Percentiles rank a stretch among this genome's conserved stretches.
Evolutionary conservation across 2,329 filamentous ascomycete genomes (phyloP).

Genomic region (Trichoderma oligosporum): DNA sequence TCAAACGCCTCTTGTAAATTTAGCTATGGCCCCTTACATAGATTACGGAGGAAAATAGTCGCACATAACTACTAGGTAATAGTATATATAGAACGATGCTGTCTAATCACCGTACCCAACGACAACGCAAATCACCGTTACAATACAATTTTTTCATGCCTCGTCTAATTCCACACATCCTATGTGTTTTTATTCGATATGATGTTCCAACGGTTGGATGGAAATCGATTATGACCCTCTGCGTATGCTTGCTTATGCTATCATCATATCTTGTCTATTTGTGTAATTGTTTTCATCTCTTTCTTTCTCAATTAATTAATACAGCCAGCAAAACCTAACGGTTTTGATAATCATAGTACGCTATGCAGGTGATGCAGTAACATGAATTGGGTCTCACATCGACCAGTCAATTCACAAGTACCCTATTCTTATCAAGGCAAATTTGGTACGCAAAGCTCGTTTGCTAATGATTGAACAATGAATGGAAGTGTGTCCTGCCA

Average conservation of each 20-base stretch:
- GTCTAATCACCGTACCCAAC: not conserved
- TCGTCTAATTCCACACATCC: no score
- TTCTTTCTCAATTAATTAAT: not conserved
- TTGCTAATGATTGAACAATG: constrained; percentile 14
- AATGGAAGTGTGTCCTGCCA: constrained; percentile 15
- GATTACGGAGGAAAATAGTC: no score
- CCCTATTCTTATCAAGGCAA: constrained; percentile 4
- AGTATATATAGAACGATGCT: not conserved
- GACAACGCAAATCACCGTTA: not conserved
- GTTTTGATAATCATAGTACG: not conserved
- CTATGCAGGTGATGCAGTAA: not conserved
- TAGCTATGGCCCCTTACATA: not conserved
- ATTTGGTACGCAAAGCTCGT: constrained; percentile 7
- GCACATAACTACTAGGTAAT: no score
- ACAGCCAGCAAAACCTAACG: not conserved
- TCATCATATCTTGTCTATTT: no score
- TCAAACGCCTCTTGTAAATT: no score
- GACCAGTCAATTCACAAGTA: constrained; percentile 3
- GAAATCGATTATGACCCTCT: no score
- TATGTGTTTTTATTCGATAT: no score
- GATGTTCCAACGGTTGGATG: no score
- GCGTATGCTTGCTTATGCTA: no score
- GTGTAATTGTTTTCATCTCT: no score
- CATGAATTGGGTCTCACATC: constrained; percentile 1
- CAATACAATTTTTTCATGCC: not conserved